Base-by-base conservation (phyloP, 257 asterid genomes). In the Lavandula angustifolia region DNA sequence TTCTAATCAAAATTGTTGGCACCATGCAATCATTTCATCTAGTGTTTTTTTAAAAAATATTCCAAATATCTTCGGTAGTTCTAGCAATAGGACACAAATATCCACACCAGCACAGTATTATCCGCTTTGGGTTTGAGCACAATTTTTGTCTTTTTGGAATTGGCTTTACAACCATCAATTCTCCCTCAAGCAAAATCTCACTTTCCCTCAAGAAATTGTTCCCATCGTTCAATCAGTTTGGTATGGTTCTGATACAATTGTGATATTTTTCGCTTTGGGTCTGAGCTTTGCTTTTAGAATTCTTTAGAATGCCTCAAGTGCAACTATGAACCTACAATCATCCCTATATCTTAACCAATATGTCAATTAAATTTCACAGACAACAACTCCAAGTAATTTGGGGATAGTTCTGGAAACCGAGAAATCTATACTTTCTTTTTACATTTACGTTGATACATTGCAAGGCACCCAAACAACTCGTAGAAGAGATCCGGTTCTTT, bases 361-460 rank as follows among this genome's bases (percentile, higher is more conserved):
- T 16, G 50, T 4, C 3, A 58, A 34, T 38, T 17, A 1, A 47
- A 16, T 9, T 38, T 3, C 49, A 38, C 16, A 9, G 7, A 17
- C 34, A 57, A 14, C 46, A 55, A 34, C 7, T 8, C 18, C 54
- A 31, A 29, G 31, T 14, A 33, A 47, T 7, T 11, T 0, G 3
- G 33, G 5, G 48, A 12, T 7, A 32, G 47, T 17, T 43, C 11
- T 32, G 14, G 14, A 51, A 12, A 44, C 13, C 13, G 12, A 41
- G 1, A 53, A 31, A 70, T 43, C 18, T n/a, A 62, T 14, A 52
- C n/a, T 37, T n/a, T 40, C 43, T 33, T 13, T 54, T 11, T 16
- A 16, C 16, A 42, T 43, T 70, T 13, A 10, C 18, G 61, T 54
- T 35, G 43, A 62, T 17, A 40, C 22, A 62, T 61, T 29, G 34